These are phyloP conservation scores for Limtongia smithiae DNA, from an alignment of 805 yeast genomes.

Conservation along the genomic window DNA sequence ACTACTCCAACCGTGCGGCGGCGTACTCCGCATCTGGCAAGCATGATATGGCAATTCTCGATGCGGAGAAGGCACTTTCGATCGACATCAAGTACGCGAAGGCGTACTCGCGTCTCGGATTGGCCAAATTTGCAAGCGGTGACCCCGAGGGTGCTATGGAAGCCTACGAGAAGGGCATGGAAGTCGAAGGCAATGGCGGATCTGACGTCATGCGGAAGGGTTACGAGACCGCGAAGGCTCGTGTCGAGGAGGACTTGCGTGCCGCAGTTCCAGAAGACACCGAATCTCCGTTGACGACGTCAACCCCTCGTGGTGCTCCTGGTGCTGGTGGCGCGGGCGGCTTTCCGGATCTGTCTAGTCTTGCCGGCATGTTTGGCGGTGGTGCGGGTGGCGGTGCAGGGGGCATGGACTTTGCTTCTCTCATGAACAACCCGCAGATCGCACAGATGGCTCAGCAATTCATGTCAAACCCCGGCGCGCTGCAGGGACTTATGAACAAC, in stretches of 20 bases:
- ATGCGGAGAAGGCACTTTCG: conserved; percentile 77
- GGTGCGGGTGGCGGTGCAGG: conserved; percentile 61
- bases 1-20: conserved; percentile 92
- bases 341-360: conserved; percentile 68
- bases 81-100: conserved; percentile 79
- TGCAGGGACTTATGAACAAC: conserved; percentile 69
- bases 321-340: conserved; percentile 45
- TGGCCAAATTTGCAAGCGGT: conserved; percentile 92
- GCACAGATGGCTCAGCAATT: conserved; percentile 83
- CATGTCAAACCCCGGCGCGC: conserved; percentile 81
- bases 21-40: conserved; percentile 78
- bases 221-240: conserved; percentile 85
- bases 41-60: conserved; percentile 73
- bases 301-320: conserved; percentile 7
- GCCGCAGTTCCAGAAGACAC: conserved; percentile 30
- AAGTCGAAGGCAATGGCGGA: conserved; percentile 78
- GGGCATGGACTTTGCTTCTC: conserved; percentile 59
- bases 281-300: conserved; percentile 6
- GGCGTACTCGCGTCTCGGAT: conserved; percentile 92
- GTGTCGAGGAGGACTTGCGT: conserved; percentile 64
- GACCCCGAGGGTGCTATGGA: conserved; percentile 84
- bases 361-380: conserved; percentile 57
- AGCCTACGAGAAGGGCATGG: conserved; percentile 85
- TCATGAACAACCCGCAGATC: conserved; percentile 87
- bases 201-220: conserved; percentile 91